Evolutionary conservation across 2,329 filamentous ascomycete genomes (phyloP).

Genomic region (Trichoderma sp.): DNA sequence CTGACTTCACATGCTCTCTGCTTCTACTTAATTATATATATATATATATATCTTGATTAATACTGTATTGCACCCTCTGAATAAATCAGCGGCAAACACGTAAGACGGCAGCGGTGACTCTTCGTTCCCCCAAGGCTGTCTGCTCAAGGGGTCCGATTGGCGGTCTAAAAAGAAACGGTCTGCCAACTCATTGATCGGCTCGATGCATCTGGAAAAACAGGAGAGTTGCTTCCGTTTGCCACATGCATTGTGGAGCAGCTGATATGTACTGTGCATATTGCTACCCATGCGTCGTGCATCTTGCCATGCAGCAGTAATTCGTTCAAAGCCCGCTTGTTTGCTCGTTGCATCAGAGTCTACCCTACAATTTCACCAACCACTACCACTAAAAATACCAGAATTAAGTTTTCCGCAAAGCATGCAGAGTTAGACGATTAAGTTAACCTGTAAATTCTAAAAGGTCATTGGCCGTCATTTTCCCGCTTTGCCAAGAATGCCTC

Average conservation of each 20-base stretch:
- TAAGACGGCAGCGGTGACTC: neutral
- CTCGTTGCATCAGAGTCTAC: neutral
- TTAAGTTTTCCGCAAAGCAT: neutral
- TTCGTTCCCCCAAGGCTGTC: neutral
- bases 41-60: too few relatives aligned
- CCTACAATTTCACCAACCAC: neutral
- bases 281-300: too few relatives aligned
- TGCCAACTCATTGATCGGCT: constrained; percentile 8
- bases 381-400: neutral
- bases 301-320: too few relatives aligned
- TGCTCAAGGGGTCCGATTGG: neutral
- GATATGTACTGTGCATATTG: neutral
- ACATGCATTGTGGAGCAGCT: neutral
- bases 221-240: neutral
- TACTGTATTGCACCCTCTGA: neutral
- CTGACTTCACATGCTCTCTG: neutral
- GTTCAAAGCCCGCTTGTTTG: too few relatives aligned
- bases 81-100: neutral
- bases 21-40: too few relatives aligned
- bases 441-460: neutral
- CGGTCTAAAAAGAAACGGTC: neutral
- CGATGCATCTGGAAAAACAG: neutral
- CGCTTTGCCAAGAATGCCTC: neutral
- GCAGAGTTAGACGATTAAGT: neutral
- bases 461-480: neutral